Evolutionary conservation across 495 filamentous ascomycete species (phyloP).

Genomic region (Evernia prunastri): DNA sequence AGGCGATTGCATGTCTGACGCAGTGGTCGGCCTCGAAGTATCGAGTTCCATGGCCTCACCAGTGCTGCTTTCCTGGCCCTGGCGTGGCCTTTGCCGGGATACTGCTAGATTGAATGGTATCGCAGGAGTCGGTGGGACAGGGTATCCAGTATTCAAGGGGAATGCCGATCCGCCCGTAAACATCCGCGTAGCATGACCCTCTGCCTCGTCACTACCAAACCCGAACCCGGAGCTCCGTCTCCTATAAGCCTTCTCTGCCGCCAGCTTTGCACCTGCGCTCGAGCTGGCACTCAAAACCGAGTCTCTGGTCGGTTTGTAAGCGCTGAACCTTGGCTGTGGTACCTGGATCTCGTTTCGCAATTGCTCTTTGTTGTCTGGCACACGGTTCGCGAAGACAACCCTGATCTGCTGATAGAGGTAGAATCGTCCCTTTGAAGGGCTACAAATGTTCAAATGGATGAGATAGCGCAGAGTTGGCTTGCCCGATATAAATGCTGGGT

Average conservation of each 20-base stretch:
- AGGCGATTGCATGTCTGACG: constrained; percentile 26
- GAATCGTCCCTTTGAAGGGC: constrained; percentile 72
- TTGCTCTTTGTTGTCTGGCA: constrained; percentile 93
- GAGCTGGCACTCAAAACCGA: constrained; percentile 23
- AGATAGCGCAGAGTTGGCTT: constrained; percentile 84
- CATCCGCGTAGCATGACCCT: constrained; percentile 12
- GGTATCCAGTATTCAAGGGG: background rate
- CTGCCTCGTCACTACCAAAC: constrained; percentile 30
- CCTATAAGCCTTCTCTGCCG: constrained; percentile 50
- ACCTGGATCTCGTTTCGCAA: constrained; percentile 84
- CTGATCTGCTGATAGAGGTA: constrained; percentile 88
- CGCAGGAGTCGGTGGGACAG: constrained; percentile 18
- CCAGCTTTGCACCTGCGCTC: constrained; percentile 37
- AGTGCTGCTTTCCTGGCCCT: background rate
- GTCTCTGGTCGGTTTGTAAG: constrained; percentile 67
- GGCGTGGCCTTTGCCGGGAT: background rate
- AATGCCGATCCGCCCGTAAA: constrained; percentile 14
- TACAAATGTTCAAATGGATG: constrained; percentile 90
- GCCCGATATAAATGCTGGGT: constrained; percentile 44
- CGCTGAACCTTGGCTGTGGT: constrained; percentile 78
- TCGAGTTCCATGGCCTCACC: constrained; percentile 18
- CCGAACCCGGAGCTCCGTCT: constrained; percentile 51
- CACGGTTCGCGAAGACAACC: constrained; percentile 95
- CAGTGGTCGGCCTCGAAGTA: constrained; percentile 19
- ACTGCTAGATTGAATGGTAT: constrained; percentile 19